Conservation (phyloP, 2,329 filamentous ascomycete genomes). For the Sporothrix mexicana region DNA sequence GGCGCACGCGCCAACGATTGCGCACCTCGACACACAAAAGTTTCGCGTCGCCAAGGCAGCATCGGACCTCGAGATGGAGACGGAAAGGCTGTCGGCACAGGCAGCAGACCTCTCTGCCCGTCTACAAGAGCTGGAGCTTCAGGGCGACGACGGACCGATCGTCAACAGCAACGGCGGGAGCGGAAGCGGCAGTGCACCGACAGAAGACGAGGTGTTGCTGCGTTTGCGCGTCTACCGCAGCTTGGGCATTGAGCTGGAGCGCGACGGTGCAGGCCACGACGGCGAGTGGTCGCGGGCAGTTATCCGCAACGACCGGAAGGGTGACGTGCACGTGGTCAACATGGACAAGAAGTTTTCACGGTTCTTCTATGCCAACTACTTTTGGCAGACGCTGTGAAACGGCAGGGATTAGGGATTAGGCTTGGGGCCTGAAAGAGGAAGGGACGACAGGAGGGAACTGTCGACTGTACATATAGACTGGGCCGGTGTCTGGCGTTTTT, state of each 20-base stretch:
- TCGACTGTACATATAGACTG: conserved; percentile 11
- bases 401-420: not conserved
- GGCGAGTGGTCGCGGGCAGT: conserved; percentile 87
- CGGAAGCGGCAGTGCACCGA: conserved; percentile 45
- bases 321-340: conserved; percentile 93
- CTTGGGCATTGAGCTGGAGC: conserved; percentile 86
- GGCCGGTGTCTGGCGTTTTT: conserved; percentile 30
- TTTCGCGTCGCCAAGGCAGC: conserved; percentile 94
- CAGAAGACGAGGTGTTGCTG: conserved; percentile 70
- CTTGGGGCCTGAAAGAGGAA: not conserved
- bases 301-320: conserved; percentile 82
- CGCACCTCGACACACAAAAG: conserved; percentile 88
- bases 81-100: conserved; percentile 85
- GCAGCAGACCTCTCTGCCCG: conserved; percentile 75
- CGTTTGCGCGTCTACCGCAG: conserved; percentile 90
- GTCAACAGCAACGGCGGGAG: not conserved
- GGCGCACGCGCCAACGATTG: conserved; percentile 81
- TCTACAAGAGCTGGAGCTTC: conserved; percentile 81
- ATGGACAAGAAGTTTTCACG: conserved; percentile 90
- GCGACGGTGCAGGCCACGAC: conserved; percentile 66
- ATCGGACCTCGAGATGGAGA: conserved; percentile 88
- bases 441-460: too few relatives aligned
- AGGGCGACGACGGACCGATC: conserved; percentile 75
- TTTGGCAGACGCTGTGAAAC: conserved; percentile 82
- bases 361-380: conserved; percentile 94